Evolutionary conservation across 257 asterid species (phyloP).

Genomic region (Schizonepeta tenuifolia): DNA sequence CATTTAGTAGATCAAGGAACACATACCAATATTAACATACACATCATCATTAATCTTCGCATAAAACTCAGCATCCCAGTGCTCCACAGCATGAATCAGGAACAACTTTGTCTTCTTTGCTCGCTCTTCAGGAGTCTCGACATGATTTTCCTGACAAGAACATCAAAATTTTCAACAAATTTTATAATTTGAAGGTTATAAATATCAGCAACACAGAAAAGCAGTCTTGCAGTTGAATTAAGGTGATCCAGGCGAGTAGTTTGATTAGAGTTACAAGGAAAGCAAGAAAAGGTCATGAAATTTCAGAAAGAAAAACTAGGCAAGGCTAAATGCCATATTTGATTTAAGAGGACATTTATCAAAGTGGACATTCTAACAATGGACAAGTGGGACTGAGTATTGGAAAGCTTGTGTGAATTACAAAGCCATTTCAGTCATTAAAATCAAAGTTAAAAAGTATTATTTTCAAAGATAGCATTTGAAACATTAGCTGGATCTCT

Average conservation of each 20-base stretch:
- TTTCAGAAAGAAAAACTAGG: slow-evolving; percentile 1
- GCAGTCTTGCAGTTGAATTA: slow-evolving; percentile 17
- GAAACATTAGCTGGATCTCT: not conserved
- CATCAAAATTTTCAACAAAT: slow-evolving; percentile 9
- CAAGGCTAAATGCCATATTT: slow-evolving; percentile 9
- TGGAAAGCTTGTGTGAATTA: not conserved
- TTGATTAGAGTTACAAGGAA: not conserved
- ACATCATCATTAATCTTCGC: slow-evolving; percentile 83
- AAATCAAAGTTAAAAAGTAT: too few relatives aligned
- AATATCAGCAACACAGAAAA: slow-evolving; percentile 16
- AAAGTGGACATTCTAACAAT: slow-evolving; percentile 24
- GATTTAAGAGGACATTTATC: not conserved
- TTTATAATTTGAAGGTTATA: slow-evolving; percentile 15
- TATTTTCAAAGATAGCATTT: slow-evolving; percentile 2
- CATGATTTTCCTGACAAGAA: slow-evolving; percentile 62
- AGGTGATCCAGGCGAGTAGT: not conserved
- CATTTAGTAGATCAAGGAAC: slow-evolving; percentile 14
- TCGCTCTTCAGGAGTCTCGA: slow-evolving; percentile 65
- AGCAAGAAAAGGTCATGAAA: slow-evolving; percentile 12
- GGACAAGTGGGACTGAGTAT: slow-evolving; percentile 16
- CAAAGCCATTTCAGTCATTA: slow-evolving; percentile 11
- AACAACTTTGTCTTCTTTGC: slow-evolving; percentile 71
- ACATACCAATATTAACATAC: slow-evolving; percentile 76
- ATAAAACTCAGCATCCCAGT: slow-evolving; percentile 91
- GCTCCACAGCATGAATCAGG: slow-evolving; percentile 73